Evolutionary conservation across 2,329 filamentous ascomycete species (phyloP), one percentile per base, ranked within the genome.

Genomic region (Trichoderma koningii): DNA sequence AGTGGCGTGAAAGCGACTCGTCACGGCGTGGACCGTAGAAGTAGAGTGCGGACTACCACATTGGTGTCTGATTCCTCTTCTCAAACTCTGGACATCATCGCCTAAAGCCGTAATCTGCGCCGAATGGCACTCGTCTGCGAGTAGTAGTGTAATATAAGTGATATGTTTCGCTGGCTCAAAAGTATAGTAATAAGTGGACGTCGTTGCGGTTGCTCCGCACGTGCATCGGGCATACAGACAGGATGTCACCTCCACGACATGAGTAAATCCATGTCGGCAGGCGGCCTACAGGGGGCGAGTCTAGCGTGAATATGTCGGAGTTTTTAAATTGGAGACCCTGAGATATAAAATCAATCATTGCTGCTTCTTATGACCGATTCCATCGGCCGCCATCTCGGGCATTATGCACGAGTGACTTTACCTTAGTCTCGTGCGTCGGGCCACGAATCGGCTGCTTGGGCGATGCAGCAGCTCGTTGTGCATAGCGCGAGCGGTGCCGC

Each of bases 251-350:
- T 45, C 45, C 59, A 61, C 28, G 2, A 10, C 50, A 34, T 12
- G 10, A 26, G 47, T 12, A 30, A n/a, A 28, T 28, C 44, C 34
- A 41, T 38, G 23, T n/a, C 21, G 53, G 12, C 19, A 38, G 21
- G 30, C 52, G 15, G 21, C 19, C 12, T 41, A 55, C 52, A 41
- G 34, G 52, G 52, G 30, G n/a, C 52, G 34, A 23, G 30, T 19
- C 52, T 23, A 55, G 38, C 50, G 23, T 62, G 48, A 48, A 62
- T 51, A 48, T 45, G 59, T 62, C 59, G 59, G 59, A 34, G 30
- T 45, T 45, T 62, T 53, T 55, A 55, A 52, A 62, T 62, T 62
- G 59, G 48, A 19, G 21, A 15, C 42, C 28, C 12, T 12, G 10
- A 21, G 7, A 30, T 7, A 45, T 5, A 34, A n/a, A 41, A n/a